These are phyloP conservation scores for Cytospora piceicola DNA, from an alignment of 2,329 filamentous ascomycete genomes.

Conservation along the genomic window DNA sequence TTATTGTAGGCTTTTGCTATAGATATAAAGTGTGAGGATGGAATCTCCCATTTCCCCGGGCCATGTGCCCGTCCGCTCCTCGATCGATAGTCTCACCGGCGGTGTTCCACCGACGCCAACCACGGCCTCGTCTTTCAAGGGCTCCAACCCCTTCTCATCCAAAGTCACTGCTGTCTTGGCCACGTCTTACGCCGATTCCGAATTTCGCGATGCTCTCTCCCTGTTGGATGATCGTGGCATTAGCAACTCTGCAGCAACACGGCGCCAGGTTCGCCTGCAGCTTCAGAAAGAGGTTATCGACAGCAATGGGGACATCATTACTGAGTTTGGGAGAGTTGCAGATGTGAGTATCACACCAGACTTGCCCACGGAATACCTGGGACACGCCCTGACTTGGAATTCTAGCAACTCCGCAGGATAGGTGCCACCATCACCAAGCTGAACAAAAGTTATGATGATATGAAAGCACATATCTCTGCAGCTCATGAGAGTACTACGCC, in stretches of 20 bases:
- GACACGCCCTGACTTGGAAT: slow-evolving; percentile 15
- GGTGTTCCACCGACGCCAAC: slow-evolving; percentile 40
- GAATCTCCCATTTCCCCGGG: slow-evolving; percentile 25
- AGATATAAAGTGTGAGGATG: slow-evolving; percentile 24
- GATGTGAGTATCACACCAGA: slow-evolving; percentile 61
- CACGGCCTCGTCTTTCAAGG: slow-evolving; percentile 42
- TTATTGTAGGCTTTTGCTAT: neutral
- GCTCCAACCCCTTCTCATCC: slow-evolving; percentile 71
- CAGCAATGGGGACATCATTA: slow-evolving; percentile 86
- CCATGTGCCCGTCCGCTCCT: slow-evolving; percentile 31
- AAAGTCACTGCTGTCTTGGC: slow-evolving; percentile 87
- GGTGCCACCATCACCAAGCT: slow-evolving; percentile 76
- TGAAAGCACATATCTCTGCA: slow-evolving; percentile 76
- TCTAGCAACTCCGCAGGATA: slow-evolving; percentile 83
- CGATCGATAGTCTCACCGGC: slow-evolving; percentile 21
- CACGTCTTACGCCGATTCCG: slow-evolving; percentile 87
- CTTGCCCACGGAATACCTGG: neutral
- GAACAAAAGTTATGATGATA: slow-evolving; percentile 78
- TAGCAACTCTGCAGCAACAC: slow-evolving; percentile 75
- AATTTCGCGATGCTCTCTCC: slow-evolving; percentile 82
- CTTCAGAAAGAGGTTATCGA: slow-evolving; percentile 91
- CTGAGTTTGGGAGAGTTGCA: slow-evolving; percentile 86
- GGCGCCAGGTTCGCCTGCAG: slow-evolving; percentile 78
- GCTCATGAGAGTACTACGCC: slow-evolving; percentile 75
- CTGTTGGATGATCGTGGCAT: slow-evolving; percentile 75